A percentile compares a stretch with the other conserved stretches of the same genome.
Conservation (phyloP, 2,329 filamentous ascomycete genomes). For the Gnomoniopsis sp. region DNA sequence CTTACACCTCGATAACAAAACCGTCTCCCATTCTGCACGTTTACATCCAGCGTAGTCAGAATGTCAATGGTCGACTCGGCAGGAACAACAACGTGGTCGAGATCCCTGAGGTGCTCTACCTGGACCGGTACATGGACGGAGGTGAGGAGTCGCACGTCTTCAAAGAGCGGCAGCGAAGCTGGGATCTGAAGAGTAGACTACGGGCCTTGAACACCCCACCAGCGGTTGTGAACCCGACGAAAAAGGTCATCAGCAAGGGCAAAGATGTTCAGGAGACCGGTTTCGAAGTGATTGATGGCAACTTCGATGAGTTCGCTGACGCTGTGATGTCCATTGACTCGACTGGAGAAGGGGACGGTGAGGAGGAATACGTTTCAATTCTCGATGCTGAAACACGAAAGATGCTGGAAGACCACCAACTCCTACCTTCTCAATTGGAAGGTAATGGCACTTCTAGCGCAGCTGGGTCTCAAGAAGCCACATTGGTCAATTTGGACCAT, state of each 20-base stretch:
- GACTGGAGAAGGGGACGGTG: conserved; percentile 5
- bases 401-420: conserved; percentile 32
- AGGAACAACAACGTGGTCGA: conserved; percentile 77
- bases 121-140: conserved; percentile 84
- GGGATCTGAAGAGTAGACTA: conserved; percentile 69
- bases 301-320: conserved; percentile 8
- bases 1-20: conserved; percentile 69
- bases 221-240: background rate
- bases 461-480: background rate
- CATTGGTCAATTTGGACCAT: conserved; percentile 3
- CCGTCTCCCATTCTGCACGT: conserved; percentile 85
- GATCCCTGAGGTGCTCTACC: conserved; percentile 76
- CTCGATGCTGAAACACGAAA: conserved; percentile 17
- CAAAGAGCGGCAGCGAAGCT: conserved; percentile 63
- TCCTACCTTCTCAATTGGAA: conserved; percentile 19
- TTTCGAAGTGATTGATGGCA: conserved; percentile 11
- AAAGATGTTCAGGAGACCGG: conserved; percentile 6
- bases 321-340: conserved; percentile 5
- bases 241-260: background rate
- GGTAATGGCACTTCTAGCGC: background rate
- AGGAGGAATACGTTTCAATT: conserved; percentile 20
- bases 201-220: conserved; percentile 42
- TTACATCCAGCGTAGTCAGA: conserved; percentile 79
- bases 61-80: conserved; percentile 48
- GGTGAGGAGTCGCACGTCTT: conserved; percentile 58